Base-by-base conservation (phyloP, 1,284 basidiomycete species). In the Tremellales sp. region DNA sequence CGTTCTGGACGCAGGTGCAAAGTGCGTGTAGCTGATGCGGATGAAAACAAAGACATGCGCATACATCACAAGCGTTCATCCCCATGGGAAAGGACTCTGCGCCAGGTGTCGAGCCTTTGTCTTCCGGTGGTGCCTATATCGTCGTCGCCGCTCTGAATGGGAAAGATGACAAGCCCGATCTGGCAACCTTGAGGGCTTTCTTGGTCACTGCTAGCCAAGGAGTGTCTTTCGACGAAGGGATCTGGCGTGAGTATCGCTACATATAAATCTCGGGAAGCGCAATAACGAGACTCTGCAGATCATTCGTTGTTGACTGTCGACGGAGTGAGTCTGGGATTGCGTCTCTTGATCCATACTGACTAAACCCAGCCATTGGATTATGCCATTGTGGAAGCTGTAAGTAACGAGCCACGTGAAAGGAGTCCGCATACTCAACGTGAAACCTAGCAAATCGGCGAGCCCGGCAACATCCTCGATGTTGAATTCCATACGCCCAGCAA, bases 251-350 rank as follows among this genome's bases (percentile, higher is more conserved):
- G 86, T 81, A 38, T 25, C 27, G 6, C 36, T 10, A 13, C 27
- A 19, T 12, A 24, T 5, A 12, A 19, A 13, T 19, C 19, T 22
- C 18, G 18, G 4, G 25, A 2, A 6, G 35, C 39, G 46, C 24
- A 44, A 37, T 37, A 42, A 16, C 24, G 35, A 46, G 29, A 47
- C 16, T 8, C 18, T 48, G 33, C 60, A 89, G 87, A 91, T 72
- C 85, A 89, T 75, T 86, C 87, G 2, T 84, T 90, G 81, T 82
- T 86, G 32, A 84, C 85, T 7, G 72, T 91, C 47, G 80, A 82
- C 58, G 81, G 80, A 73, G 84, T 85, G 57, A 57, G 77, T 55
- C 16, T 34, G 12, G 41, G 24, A 19, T 18, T 42, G 4, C 27
- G 16, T 28, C 34, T 44, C 42, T 50, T 19, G 27, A 35, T 49